Conservation (phyloP, 2,329 filamentous ascomycete species). For the Microsporum audouinii region DNA sequence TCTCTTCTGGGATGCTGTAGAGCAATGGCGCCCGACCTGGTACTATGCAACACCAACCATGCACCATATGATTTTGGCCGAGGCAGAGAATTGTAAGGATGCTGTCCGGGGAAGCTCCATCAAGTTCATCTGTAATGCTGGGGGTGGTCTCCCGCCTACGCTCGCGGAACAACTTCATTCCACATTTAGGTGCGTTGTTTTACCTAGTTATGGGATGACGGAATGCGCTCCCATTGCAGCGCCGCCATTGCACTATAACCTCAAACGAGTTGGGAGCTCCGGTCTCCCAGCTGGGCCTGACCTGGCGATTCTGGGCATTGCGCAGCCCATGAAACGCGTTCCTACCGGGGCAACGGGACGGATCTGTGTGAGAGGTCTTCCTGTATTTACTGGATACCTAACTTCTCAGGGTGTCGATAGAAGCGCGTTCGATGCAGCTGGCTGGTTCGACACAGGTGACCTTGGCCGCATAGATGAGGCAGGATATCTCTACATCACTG, state of each 20-base stretch:
- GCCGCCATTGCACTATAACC: background rate
- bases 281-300: conserved; percentile 3
- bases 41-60: conserved; percentile 6
- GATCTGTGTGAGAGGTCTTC: conserved; percentile 2
- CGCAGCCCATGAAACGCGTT: background rate
- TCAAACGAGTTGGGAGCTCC: background rate
- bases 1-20: conserved; percentile 4
- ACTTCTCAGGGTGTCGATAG: background rate
- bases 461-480: conserved; percentile 1
- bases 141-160: background rate
- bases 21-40: background rate
- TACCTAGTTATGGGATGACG: conserved; percentile 5
- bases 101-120: background rate
- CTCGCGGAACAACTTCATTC: background rate
- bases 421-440: background rate
- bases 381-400: conserved; percentile 2
- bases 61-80: conserved; percentile 3
- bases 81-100: background rate
- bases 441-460: conserved; percentile 6
- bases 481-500: conserved; percentile 6
- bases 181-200: background rate
- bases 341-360: background rate
- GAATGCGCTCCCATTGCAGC: conserved; percentile 4
- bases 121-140: conserved; percentile 3
- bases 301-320: background rate